Evolutionary conservation across 2,329 filamentous ascomycete species (phyloP), one percentile per base, ranked within the genome.

Genomic region (Pseudogymnoascus sp.): DNA sequence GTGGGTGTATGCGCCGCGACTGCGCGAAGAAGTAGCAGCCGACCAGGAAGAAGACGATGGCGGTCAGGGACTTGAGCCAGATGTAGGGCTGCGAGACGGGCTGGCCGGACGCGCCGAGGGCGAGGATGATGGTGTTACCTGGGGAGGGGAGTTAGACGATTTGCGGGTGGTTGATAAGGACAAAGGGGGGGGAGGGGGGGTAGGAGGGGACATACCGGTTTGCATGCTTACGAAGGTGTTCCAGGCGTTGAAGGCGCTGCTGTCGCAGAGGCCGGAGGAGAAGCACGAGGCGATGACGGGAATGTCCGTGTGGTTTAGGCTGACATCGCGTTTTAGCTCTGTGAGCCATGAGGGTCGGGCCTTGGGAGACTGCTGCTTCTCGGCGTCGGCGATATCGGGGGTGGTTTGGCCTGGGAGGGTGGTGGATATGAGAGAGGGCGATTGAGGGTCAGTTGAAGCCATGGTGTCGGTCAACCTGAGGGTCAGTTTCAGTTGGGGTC

Each of bases 121-220:
- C 84, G 40, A 87, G 77, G 73, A 87, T 86, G 68, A 87, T 81
- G 8, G 84, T 87, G 73, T 87, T 87, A 40, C 84, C 84, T 77
- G 75, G 37, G 33, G 3, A 5, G 6, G 41, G 11, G 14, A n/a
- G n/a, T 24, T 37, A 31, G 12, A 12, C n/a, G 6, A 12, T n/a
- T n/a, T n/a, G n/a, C n/a, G n/a, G 14, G 16, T 59, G 19, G n/a
- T 22, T 63, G 35, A 12, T 3, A 19, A 53, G 10, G 12, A n/a
- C n/a, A n/a, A n/a, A n/a, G n/a, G 11, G 40, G 14, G n/a, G 8
- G 5, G 3, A 22, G 40, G 41, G 46, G 26, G 46, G 14, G 59
- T 3, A 31, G 33, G 24, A 24, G 24, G 14, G 12, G 31, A 1
- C 33, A 12, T 33, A 79, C 78, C 79, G 24, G 80, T 82, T 68